Percentiles rank a stretch among this genome's conserved stretches.
These are phyloP conservation scores for Ophiorrhiza pumila DNA, from an alignment of 257 asterid species.

Conservation along the genomic window DNA sequence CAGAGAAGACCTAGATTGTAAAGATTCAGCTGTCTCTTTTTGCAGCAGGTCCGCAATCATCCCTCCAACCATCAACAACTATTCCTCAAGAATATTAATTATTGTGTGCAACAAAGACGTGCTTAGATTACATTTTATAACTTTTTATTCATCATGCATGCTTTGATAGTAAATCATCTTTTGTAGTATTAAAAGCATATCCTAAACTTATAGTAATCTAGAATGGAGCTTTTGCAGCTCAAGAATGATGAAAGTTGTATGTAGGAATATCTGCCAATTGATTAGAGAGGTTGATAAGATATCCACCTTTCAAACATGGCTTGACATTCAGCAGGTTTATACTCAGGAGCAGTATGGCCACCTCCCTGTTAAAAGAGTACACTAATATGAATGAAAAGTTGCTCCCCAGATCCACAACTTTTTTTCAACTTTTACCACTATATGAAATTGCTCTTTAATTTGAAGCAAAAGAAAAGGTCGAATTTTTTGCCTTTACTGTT, in stretches of 20 bases:
- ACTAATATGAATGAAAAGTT: background rate
- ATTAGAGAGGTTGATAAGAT: conserved; percentile 23
- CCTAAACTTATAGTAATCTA: background rate
- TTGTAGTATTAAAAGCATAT: too few species aligned
- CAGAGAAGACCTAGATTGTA: too few species aligned
- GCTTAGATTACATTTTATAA: background rate
- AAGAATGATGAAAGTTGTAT: background rate
- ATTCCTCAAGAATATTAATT: too few species aligned
- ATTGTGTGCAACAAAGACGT: too few species aligned
- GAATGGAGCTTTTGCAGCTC: background rate
- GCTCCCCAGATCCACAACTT: background rate
- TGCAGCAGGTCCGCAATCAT: too few species aligned
- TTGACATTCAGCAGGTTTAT: conserved; percentile 25
- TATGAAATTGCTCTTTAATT: too few species aligned
- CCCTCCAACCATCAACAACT: too few species aligned
- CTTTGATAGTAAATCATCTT: background rate
- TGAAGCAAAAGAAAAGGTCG: background rate
- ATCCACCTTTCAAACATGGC: conserved; percentile 35
- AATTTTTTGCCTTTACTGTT: conserved; percentile 31
- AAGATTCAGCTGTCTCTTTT: too few species aligned
- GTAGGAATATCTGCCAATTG: background rate
- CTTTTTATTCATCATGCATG: background rate
- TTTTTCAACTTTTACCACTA: background rate
- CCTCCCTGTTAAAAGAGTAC: conserved; percentile 27
- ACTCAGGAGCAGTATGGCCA: conserved; percentile 38